Evolutionary conservation across 352 stramenopile genomes (phyloP), one percentile per base, ranked within the genome.

Genomic region (Globisporangium takayamanum): DNA sequence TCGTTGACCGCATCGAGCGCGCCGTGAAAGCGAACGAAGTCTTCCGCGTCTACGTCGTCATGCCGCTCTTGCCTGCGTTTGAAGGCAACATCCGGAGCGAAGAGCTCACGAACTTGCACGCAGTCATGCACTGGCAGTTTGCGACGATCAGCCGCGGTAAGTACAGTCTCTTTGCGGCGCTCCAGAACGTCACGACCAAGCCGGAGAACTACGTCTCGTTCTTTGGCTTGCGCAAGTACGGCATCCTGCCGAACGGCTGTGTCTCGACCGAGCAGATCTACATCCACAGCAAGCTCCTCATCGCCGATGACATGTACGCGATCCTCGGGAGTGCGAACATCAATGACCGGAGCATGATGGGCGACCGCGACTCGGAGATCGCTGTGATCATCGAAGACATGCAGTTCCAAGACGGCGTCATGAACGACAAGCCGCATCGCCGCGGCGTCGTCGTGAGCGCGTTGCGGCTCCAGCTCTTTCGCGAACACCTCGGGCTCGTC

Each of bases 281-380:
- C 69, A 92, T 97, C 57, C 89, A 97, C 71, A 92, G 84, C 63
- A 96, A 96, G 68, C 68, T 96, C 3, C 72, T 96, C 54, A 94
- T 97, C 33, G 81, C 78, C 0, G 94, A 98, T 57, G 94, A 98
- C 63, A 79, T 80, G 57, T 85, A 87, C 22, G 87, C 73, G 50
- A 94, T 98, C 39, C 84, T 98, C 49, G 93, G 94, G 20, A 97
- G 85, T 55, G 94, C 92, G 11, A 98, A 98, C 74, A 98, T 98
- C 55, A 98, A 98, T 53, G 92, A 98, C 63, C 88, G 94, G 8
- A 97, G 88, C 62, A 94, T 98, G 81, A 88, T 89, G 50, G 94
- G 93, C 44, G 85, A 96, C 48, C 88, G 92, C 46, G 86, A 95
- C 60, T 94, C 84, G 25, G 86, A 95, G 47, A 95, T 95, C 63